phyloP scores from a whole-genome alignment of 371 early-diverging fungal genomes.

The Mortierella sp. region DNA sequence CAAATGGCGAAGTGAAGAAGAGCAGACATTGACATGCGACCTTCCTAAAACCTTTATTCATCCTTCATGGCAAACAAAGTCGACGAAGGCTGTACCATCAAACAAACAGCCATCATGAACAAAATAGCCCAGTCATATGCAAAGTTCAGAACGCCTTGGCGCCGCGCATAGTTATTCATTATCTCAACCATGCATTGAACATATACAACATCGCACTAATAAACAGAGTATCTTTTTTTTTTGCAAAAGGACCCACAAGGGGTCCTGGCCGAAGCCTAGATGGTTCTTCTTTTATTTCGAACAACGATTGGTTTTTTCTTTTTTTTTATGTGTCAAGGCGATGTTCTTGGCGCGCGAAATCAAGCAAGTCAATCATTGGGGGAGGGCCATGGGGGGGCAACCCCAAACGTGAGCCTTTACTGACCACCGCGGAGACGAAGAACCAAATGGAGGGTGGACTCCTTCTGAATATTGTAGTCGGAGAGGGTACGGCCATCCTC shows the following conservation, averaged over 20 bases:
- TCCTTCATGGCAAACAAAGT: neutral
- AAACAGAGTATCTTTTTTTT: neutral
- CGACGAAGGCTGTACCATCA: neutral
- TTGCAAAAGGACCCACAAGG: neutral
- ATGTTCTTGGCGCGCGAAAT: neutral
- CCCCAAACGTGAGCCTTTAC: constrained; percentile 27
- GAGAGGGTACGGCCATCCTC: constrained; percentile 92
- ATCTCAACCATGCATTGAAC: neutral
- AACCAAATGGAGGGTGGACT: constrained; percentile 72
- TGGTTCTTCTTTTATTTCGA: neutral
- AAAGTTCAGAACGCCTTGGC: neutral
- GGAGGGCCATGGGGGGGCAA: neutral
- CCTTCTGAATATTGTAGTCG: constrained; percentile 86
- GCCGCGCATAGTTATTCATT: neutral
- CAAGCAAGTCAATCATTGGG: neutral
- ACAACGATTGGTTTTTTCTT: neutral
- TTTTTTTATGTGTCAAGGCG: neutral
- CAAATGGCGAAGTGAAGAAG: constrained; percentile 7
- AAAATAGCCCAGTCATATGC: neutral
- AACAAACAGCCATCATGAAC: neutral
- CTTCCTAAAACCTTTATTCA: neutral
- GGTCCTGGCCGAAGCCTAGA: constrained; percentile 7
- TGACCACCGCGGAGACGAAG: constrained; percentile 85
- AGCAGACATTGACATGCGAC: neutral
- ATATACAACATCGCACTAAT: neutral